These are phyloP conservation scores for Candida stauntonica DNA, from an alignment of 805 yeast genomes.

Conservation along the genomic window DNA sequence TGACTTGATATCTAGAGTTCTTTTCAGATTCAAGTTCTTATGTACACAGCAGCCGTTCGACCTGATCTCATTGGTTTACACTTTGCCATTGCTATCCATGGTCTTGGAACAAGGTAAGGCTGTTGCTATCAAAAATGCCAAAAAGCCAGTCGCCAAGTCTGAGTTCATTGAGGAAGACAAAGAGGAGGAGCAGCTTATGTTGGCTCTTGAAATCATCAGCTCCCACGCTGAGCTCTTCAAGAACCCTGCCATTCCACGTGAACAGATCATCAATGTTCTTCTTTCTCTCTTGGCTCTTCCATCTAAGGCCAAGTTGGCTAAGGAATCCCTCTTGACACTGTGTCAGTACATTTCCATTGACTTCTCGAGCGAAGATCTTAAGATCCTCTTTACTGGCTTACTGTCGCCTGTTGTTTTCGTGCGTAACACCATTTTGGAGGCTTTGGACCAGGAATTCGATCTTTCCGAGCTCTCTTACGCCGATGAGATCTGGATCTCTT, in stretches of 20 bases:
- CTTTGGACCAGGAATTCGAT: constrained; percentile 76
- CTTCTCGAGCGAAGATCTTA: constrained; percentile 52
- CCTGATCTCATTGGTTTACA: constrained; percentile 60
- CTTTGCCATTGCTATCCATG: constrained; percentile 67
- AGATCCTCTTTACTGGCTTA: constrained; percentile 49
- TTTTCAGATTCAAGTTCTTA: constrained; percentile 71
- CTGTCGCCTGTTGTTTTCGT: constrained; percentile 66
- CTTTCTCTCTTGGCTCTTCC: constrained; percentile 68
- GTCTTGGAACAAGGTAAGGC: constrained; percentile 64
- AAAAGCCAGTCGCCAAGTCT: constrained; percentile 47
- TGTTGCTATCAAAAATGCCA: constrained; percentile 48
- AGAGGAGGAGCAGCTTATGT: constrained; percentile 80
- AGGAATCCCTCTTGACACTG: constrained; percentile 75
- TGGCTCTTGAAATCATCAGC: constrained; percentile 72
- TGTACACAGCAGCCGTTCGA: constrained; percentile 73
- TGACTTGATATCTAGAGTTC: constrained; percentile 55
- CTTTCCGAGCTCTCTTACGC: constrained; percentile 42
- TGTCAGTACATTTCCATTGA: constrained; percentile 72
- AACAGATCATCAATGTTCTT: constrained; percentile 54
- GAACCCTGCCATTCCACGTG: constrained; percentile 65
- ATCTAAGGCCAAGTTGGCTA: constrained; percentile 72
- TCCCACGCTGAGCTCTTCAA: constrained; percentile 66
- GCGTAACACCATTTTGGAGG: constrained; percentile 75
- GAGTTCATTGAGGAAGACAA: constrained; percentile 79
- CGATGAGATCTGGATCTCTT: constrained; percentile 72